Conservation (phyloP, 305 asterid genomes). For the Fraxinus baroniana region DNA sequence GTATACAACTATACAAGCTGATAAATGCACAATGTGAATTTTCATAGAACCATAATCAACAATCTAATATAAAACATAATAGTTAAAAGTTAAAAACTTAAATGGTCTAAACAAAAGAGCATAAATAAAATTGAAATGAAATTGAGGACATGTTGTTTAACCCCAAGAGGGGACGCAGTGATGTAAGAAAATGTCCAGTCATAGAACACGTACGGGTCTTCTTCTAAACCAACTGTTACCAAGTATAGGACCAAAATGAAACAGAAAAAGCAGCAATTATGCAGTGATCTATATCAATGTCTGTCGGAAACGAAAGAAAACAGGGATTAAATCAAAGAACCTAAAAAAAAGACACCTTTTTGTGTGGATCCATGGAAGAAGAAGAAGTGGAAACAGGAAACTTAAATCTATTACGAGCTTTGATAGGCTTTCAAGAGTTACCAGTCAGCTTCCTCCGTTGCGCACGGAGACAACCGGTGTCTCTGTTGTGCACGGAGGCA, state of each 20-base stretch:
- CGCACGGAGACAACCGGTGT: no score
- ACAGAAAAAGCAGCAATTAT: conserved; percentile 32
- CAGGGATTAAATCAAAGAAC: no score
- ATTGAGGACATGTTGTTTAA: conserved; percentile 61
- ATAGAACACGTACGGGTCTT: conserved; percentile 66
- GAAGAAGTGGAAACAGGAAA: no score
- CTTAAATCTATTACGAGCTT: no score
- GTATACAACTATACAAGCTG: background rate
- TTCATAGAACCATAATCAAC: background rate
- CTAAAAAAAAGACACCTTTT: no score
- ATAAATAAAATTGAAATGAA: conserved; percentile 1
- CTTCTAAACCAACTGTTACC: conserved; percentile 40
- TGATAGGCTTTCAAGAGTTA: no score
- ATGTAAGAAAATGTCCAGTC: conserved; percentile 84
- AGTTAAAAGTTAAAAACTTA: background rate
- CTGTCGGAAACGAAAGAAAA: no score
- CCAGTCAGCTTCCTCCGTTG: no score
- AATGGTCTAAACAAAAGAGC: background rate
- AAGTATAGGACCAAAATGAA: conserved; percentile 39
- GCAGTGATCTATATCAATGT: conserved; percentile 16
- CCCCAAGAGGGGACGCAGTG: conserved; percentile 82
- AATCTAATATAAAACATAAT: background rate
- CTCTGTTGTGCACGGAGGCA: no score
- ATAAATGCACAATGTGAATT: background rate
- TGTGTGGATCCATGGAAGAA: no score